Base-by-base conservation (phyloP, 106 monocot species). In the Dendrobium chrysotoxum region DNA sequence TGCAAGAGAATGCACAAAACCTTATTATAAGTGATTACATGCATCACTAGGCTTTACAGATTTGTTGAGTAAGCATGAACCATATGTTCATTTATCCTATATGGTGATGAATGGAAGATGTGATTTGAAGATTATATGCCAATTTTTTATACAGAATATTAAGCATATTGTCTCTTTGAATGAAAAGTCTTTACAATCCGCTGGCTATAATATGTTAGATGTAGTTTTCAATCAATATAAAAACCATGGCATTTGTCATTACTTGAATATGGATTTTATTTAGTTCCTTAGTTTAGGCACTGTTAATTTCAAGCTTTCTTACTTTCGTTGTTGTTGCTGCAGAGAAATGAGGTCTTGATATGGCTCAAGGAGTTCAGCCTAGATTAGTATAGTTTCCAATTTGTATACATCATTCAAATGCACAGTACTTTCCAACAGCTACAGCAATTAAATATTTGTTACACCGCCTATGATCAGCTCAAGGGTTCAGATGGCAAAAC, bases 351-450 rank as follows among this genome's bases (percentile, higher is more conserved):
- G 41, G 41, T 74, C 21, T 39, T 74, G n/a, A 74, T 74, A 74
- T 74, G 74, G 74, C 74, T 74, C 17, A 30, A 74, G 39, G 74
- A 74, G n/a, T 74, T 74, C 74, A 74, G 74, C 74, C 41, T 74
- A 20, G 41, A 42, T 20, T 74, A 74, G 74, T 39, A 41, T 41
- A 9, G 21, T 41, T 21, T 20, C 28, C 21, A 7, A 64, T 64
- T 9, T 23, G 23, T 64, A 25, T 25, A 50, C 11, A 16, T 50
- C 50, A 50, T 50, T 50, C 13, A 50, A 50, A 50, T 50, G 50
- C 50, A 13, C 50, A 50, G 50, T 50, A 50, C 50, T 50, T 50
- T 50, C 50, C 13, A 50, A 50, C 50, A 50, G 50, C 50, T 50
- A 13, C 15, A 50, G 13, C 16, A 13, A 50, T 50, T 16, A 15